Base-by-base conservation (phyloP, 331 rosid genomes). In the Malus hybrid region DNA sequence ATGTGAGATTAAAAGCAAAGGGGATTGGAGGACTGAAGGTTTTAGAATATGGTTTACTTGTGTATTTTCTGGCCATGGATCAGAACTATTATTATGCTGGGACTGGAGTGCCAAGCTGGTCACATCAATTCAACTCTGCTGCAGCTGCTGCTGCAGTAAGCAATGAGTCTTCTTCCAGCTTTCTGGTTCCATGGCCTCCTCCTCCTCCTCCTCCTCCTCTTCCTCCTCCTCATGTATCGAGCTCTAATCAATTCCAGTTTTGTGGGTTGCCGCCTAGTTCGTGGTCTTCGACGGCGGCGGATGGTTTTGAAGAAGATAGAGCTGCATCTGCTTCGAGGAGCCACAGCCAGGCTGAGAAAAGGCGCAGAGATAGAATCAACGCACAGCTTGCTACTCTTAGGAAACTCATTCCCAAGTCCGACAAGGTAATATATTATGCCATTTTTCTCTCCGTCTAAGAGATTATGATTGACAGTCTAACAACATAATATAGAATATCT, bases 331-430 rank as follows among this genome's bases (percentile, higher is more conserved):
- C 96, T 77, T 92, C 99, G 71, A 92, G 83, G 80, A 92, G 96
- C 89, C 99, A 95, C 70, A 92, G 99, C 83, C 96, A 82, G 78
- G 97, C 99, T 0, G 99, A 95, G 86, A 95, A 95, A 82, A 69
- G 97, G 46, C 92, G 99, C 7, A 83, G 99, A 70, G 99, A 95
- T 65, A 81, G 97, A 62, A 95, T 95, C 79, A 95, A 95, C 85
- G 85, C 92, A 7, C 99, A 95, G 82, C 99, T 95, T 79, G 86
- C 97, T 12, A 87, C 87, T 77, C 97, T 95, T 36, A 89, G 99
- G 84, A 92, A 90, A 77, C 86, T 92, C 9, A 90, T 95, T 80
- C 99, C 99, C 75, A 88, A 83, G 71, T 94, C 99, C 50, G 97
- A 95, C 57, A 92, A 95, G 97, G 99, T 90, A 82, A 82, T 78